Evolutionary conservation across 495 filamentous ascomycete genomes (phyloP), one percentile per base, ranked within the genome.

Genomic region (Xylaria cubensis): DNA sequence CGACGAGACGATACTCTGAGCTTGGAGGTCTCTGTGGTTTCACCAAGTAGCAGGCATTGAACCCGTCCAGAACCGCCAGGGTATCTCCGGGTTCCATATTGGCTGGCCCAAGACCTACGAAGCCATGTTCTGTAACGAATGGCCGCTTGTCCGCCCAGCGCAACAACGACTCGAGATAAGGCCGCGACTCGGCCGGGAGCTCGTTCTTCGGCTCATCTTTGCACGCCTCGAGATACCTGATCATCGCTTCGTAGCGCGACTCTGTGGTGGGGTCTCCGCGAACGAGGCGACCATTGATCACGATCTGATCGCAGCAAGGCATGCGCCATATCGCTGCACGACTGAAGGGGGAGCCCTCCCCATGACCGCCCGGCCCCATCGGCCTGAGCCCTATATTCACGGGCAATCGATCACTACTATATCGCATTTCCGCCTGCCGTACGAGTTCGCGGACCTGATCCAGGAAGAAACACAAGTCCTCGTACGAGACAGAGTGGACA

Each of bases 231-330:
- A 69, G 32, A 19, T 48, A 44, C 3, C 0, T 10, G n/a, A 56
- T 15, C 21, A 58, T 39, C 21, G 21, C 50, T 10, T 63, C 15
- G 58, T 73, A 64, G 29, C 59, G 42, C 7, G 26, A 10, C 26
- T 8, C 17, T 29, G 66, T 53, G 2, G 42, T 34, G 9, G 55
- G 21, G 24, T 67, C 53, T 0, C 39, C 34, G 39, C 71, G 64
- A 1, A 68, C 41, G 56, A 73, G 42, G 15, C 29, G 34, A 34
- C 48, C 39, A 17, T 73, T 41, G 19, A 63, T 12, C 17, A 53
- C 66, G 65, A 69, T 44, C 58, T 73, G 71, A 26, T 73, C 71
- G 56, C 53, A 58, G 42, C 64, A 67, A 5, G 71, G 71, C 21
- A 73, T 46, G 19, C 59, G 64, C 71, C 71, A 73, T 34, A 2